Percentiles rank a stretch among this genome's conserved stretches.
Evolutionary conservation across 768 basidiomycete genomes (phyloP).

Genomic region (Phylloporus sp.): DNA sequence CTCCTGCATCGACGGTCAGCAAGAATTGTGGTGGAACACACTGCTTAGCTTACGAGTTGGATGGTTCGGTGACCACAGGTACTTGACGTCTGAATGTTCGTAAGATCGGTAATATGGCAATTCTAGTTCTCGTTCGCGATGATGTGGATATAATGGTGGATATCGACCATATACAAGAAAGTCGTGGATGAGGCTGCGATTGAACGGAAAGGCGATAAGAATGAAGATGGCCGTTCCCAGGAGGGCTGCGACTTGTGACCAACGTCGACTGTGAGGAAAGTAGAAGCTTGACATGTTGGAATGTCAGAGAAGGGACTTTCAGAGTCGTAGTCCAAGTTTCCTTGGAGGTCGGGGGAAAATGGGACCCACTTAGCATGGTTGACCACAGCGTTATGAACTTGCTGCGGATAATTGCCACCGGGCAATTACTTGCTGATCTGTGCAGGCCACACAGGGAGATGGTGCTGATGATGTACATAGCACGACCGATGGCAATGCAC

Average conservation of each 20-base stretch:
- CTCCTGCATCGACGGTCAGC: slow-evolving; percentile 17
- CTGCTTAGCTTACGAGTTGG: slow-evolving; percentile 13
- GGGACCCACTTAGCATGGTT: not conserved
- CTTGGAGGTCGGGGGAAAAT: not conserved
- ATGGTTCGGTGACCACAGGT: slow-evolving; percentile 45
- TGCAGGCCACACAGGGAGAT: too few species aligned
- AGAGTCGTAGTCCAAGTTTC: not conserved
- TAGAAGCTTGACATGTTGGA: not conserved
- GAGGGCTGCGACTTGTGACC: slow-evolving; percentile 4
- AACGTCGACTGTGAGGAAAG: slow-evolving; percentile 1
- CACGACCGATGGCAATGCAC: too few species aligned
- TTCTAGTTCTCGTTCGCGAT: slow-evolving; percentile 32
- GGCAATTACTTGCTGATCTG: too few species aligned
- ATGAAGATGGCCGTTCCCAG: slow-evolving; percentile 5
- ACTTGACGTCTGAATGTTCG: slow-evolving; percentile 33
- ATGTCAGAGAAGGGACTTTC: not conserved
- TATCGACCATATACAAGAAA: slow-evolving; percentile 16
- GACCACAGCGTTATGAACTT: not conserved
- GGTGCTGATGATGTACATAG: too few species aligned
- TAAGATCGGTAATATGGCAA: slow-evolving; percentile 38
- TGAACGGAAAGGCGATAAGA: slow-evolving; percentile 20
- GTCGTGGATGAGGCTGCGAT: slow-evolving; percentile 15
- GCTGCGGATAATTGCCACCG: too few species aligned
- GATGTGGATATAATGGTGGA: slow-evolving; percentile 40
- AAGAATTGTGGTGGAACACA: not conserved